phyloP scores from a whole-genome alignment of 768 basidiomycete species.

The Hericium erinaceus region DNA sequence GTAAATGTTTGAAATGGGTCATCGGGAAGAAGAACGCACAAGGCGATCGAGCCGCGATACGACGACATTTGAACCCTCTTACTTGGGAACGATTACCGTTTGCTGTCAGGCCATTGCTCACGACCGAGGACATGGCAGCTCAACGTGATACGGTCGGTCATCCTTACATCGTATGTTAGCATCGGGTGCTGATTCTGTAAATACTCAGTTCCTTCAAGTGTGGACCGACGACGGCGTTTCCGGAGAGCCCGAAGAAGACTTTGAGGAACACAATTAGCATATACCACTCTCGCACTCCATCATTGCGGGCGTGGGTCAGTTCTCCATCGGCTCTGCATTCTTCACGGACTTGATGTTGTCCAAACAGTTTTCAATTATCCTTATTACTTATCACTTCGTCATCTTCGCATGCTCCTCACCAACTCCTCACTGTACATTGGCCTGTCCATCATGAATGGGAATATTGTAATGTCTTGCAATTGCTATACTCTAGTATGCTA shows the following conservation, averaged over 20 bases:
- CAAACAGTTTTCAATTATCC: neutral
- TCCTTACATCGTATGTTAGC: neutral
- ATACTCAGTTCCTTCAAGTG: slow-evolving; percentile 57
- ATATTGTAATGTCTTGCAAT: too few species aligned
- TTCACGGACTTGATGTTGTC: neutral
- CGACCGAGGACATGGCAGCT: slow-evolving; percentile 45
- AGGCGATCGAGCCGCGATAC: slow-evolving; percentile 73
- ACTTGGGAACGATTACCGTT: slow-evolving; percentile 70
- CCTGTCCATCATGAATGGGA: neutral
- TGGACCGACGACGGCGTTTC: slow-evolving; percentile 77
- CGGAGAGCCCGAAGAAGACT: slow-evolving; percentile 42
- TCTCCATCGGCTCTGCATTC: too few species aligned
- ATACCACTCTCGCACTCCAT: too few species aligned
- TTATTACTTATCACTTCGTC: neutral
- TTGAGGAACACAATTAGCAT: slow-evolving; percentile 4
- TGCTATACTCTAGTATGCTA: too few species aligned
- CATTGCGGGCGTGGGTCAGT: too few species aligned
- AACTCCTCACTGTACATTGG: neutral
- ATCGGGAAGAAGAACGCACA: slow-evolving; percentile 82
- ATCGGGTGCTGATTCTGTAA: slow-evolving; percentile 1
- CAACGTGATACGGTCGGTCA: slow-evolving; percentile 59
- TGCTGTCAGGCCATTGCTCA: slow-evolving; percentile 49
- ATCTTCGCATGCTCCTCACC: neutral
- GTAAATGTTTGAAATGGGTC: slow-evolving; percentile 87
- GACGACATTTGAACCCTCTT: slow-evolving; percentile 51